Evolutionary conservation across 306 rosid species (phyloP).

Genomic region (Malus fusca): DNA sequence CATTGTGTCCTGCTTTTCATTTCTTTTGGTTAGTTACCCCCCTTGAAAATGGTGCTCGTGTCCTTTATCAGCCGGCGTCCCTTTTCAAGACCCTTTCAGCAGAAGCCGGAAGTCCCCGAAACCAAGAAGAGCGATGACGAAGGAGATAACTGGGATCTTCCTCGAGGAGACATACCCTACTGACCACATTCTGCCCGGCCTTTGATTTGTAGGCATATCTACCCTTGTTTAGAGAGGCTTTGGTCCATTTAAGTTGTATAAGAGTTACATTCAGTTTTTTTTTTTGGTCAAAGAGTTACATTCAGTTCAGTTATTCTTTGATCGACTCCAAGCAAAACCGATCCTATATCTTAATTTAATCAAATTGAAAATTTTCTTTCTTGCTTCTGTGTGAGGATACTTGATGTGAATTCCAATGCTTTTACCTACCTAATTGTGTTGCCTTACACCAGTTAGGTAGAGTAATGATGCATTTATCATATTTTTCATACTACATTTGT

Average conservation of each 20-base stretch:
- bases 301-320: conserved; percentile 22
- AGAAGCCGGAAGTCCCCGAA: conserved; percentile 19
- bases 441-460: neutral
- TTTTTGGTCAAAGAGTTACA: too few relatives aligned
- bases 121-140: conserved; percentile 56
- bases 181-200: conserved; percentile 19
- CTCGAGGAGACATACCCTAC: conserved; percentile 40
- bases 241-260: conserved; percentile 27
- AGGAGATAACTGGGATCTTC: conserved; percentile 77
- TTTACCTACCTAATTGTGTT: neutral
- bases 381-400: conserved; percentile 12
- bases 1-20: neutral
- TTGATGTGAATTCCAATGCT: neutral
- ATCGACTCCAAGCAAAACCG: conserved; percentile 16
- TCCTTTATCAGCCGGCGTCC: conserved; percentile 28
- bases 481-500: too few relatives aligned
- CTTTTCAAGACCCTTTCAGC: conserved; percentile 14
- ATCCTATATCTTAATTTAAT: conserved; percentile 1
- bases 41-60: neutral
- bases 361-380: conserved; percentile 11
- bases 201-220: conserved; percentile 19
- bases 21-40: neutral
- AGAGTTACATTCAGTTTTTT: neutral
- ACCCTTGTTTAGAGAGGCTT: conserved; percentile 29
- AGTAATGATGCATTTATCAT: too few relatives aligned